phyloP scores from a whole-genome alignment of 2,329 filamentous ascomycete genomes.

The Diaporthe longicolla region DNA sequence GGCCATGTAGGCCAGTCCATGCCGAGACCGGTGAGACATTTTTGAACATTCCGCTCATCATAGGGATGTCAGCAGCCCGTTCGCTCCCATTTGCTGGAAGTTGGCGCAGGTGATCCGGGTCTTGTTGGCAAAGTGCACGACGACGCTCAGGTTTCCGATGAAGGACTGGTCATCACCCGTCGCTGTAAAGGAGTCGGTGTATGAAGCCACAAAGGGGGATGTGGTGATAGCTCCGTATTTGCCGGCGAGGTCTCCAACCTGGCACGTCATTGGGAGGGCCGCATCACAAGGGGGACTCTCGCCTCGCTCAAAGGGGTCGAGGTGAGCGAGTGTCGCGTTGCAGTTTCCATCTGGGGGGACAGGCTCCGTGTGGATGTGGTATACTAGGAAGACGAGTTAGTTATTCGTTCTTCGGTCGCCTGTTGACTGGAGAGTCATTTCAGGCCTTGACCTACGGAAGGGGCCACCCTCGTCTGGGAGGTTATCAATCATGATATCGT shows the following conservation, averaged over 20 bases:
- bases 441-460: conserved; percentile 49
- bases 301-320: conserved; percentile 78
- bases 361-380: conserved; percentile 78
- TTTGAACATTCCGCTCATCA: not conserved
- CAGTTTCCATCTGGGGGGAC: conserved; percentile 80
- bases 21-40: not conserved
- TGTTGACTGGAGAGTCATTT: not conserved
- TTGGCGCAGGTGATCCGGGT: conserved; percentile 76
- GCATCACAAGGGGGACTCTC: conserved; percentile 73
- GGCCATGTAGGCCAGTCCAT: not conserved
- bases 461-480: conserved; percentile 52
- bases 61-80: not conserved
- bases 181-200: conserved; percentile 70
- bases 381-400: conserved; percentile 61
- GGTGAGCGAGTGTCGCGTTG: conserved; percentile 74
- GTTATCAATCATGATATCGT: conserved; percentile 50
- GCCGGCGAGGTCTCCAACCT: conserved; percentile 82
- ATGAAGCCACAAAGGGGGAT: conserved; percentile 55
- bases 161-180: conserved; percentile 64
- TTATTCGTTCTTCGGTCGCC: conserved; percentile 5
- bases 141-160: conserved; percentile 75
- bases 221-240: conserved; percentile 76
- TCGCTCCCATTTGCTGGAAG: conserved; percentile 56
- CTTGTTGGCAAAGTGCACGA: conserved; percentile 75
- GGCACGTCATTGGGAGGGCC: conserved; percentile 72